Conservation (phyloP, 495 filamentous ascomycete genomes). For the Daldinia childiae region DNA sequence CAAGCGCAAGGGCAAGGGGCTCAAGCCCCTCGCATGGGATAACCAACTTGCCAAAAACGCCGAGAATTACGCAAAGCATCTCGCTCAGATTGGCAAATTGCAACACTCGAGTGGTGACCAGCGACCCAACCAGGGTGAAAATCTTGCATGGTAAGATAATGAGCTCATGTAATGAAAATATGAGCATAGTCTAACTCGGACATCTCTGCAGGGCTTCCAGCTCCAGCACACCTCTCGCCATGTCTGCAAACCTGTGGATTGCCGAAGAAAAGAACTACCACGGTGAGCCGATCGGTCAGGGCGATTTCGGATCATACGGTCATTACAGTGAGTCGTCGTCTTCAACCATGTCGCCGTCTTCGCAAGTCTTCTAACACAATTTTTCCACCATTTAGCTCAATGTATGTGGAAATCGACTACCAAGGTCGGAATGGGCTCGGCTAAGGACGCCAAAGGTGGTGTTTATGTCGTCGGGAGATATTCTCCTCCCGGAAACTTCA, state of each 20-base stretch:
- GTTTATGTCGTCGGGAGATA: constrained; percentile 54
- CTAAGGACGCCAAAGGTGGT: constrained; percentile 44
- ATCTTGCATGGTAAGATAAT: constrained; percentile 49
- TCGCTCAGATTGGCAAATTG: constrained; percentile 45
- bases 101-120: constrained; percentile 47
- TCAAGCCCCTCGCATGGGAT: constrained; percentile 48
- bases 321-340: constrained; percentile 50
- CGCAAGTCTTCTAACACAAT: constrained; percentile 3
- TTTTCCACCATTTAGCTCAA: constrained; percentile 44
- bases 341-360: neutral
- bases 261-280: constrained; percentile 50
- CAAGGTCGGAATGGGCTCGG: constrained; percentile 49
- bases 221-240: constrained; percentile 28
- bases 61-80: constrained; percentile 45
- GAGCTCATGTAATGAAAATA: neutral
- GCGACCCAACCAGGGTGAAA: constrained; percentile 52
- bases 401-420: constrained; percentile 54
- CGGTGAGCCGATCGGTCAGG: constrained; percentile 52
- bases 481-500: constrained; percentile 48
- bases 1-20: constrained; percentile 42
- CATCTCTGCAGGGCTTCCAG: constrained; percentile 23
- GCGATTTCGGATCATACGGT: constrained; percentile 47
- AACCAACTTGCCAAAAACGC: constrained; percentile 47
- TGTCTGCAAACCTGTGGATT: constrained; percentile 44
- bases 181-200: neutral